Conservation (phyloP, 306 rosid species). For the Cucurbita ficifolia region DNA sequence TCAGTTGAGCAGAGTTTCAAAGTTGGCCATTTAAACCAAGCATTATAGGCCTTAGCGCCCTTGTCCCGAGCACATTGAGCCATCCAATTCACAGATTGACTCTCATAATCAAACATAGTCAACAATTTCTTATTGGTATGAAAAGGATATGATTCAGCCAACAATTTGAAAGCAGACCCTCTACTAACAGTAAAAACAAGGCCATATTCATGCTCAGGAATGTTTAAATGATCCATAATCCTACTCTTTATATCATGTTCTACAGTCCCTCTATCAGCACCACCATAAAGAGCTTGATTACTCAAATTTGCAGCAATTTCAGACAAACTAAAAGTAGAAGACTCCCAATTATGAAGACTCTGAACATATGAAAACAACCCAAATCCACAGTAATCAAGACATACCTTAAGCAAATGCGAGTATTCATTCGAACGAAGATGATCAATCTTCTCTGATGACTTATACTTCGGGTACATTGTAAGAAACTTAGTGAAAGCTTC, state of each 20-base stretch:
- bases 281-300: constrained; percentile 90
- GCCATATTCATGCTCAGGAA: constrained; percentile 90
- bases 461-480: constrained; percentile 63
- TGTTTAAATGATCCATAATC: constrained; percentile 87
- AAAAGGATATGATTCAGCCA: constrained; percentile 89
- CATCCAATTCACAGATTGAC: constrained; percentile 96
- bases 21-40: constrained; percentile 98
- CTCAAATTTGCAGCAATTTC: constrained; percentile 92
- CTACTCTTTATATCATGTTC: constrained; percentile 78
- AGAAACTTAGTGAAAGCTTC: constrained; percentile 69
- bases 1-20: constrained; percentile 87
- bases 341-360: constrained; percentile 92
- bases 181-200: constrained; percentile 96
- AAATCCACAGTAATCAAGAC: constrained; percentile 93
- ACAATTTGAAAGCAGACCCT: constrained; percentile 77
- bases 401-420: constrained; percentile 63
- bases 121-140: constrained; percentile 67
- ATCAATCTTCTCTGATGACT: constrained; percentile 59
- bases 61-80: constrained; percentile 78
- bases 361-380: constrained; percentile 86
- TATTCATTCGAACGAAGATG: constrained; percentile 61
- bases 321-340: constrained; percentile 89
- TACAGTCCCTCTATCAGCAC: constrained; percentile 78
- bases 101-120: constrained; percentile 94
- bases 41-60: constrained; percentile 80